phyloP scores from a whole-genome alignment of 495 filamentous ascomycete species.

The Tuber microsphaerosporum region DNA sequence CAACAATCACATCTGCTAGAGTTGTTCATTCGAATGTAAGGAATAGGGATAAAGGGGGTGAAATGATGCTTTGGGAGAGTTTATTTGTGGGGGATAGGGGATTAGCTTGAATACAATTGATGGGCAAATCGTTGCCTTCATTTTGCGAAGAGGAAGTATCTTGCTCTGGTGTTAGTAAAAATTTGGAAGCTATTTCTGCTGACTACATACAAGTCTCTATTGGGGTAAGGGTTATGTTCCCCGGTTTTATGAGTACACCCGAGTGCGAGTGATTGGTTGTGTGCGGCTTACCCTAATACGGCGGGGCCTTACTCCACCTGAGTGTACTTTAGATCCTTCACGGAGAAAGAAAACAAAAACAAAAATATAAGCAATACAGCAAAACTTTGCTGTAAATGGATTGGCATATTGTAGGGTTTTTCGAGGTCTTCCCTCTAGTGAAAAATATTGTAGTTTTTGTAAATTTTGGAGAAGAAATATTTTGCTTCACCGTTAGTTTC shows the following conservation, averaged over 20 bases:
- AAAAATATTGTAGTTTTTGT: background rate
- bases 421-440: background rate
- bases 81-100: background rate
- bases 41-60: background rate
- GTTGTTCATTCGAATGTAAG: background rate
- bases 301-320: background rate
- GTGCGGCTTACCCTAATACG: background rate
- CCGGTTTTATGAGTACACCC: no score
- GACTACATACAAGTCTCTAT: no score
- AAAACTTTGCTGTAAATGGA: background rate
- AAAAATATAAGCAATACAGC: background rate
- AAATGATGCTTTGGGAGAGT: background rate
- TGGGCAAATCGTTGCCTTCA: background rate
- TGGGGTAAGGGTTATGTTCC: no score
- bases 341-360: background rate
- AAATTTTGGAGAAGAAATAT: background rate
- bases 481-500: background rate
- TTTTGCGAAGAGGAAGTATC: background rate
- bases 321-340: background rate
- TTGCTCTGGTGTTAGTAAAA: no score
- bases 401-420: background rate
- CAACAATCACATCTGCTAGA: background rate
- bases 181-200: no score
- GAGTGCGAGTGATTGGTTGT: background rate
- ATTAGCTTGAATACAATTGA: background rate